A percentile compares a stretch with the other conserved stretches of the same genome.
phyloP scores from a whole-genome alignment of 305 asterid species.

The Fraxinus paxiana region DNA sequence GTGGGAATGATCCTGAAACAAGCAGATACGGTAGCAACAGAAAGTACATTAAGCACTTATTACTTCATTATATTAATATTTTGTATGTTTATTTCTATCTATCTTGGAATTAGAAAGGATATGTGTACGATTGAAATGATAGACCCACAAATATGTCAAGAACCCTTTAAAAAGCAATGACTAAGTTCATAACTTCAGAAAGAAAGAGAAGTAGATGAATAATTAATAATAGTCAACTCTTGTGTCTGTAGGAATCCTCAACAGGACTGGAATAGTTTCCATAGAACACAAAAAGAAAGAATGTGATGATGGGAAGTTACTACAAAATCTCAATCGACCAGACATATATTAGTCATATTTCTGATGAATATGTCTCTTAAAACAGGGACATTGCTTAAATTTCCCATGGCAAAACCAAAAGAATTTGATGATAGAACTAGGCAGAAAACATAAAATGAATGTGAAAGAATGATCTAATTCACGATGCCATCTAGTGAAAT shows the following conservation, averaged over 20 bases:
- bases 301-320: not conserved
- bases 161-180: not conserved
- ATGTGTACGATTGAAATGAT: not conserved
- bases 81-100: not conserved
- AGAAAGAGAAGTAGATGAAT: not conserved
- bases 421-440: not conserved
- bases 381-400: not conserved
- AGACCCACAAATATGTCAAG: not conserved
- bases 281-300: not conserved
- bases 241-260: not conserved
- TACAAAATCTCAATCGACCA: not conserved
- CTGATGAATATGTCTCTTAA: not conserved
- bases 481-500: not conserved
- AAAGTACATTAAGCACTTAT: not conserved
- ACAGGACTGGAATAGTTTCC: not conserved
- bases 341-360: not conserved
- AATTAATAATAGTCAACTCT: not conserved
- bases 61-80: not conserved
- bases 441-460: not conserved
- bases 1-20: slow-evolving; percentile 40
- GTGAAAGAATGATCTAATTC: not conserved
- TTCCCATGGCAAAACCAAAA: not conserved
- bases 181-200: not conserved
- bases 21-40: slow-evolving; percentile 19
- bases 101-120: not conserved